Evolutionary conservation across 805 yeast species (phyloP).

Genomic region (Clavispora carvajalis): DNA sequence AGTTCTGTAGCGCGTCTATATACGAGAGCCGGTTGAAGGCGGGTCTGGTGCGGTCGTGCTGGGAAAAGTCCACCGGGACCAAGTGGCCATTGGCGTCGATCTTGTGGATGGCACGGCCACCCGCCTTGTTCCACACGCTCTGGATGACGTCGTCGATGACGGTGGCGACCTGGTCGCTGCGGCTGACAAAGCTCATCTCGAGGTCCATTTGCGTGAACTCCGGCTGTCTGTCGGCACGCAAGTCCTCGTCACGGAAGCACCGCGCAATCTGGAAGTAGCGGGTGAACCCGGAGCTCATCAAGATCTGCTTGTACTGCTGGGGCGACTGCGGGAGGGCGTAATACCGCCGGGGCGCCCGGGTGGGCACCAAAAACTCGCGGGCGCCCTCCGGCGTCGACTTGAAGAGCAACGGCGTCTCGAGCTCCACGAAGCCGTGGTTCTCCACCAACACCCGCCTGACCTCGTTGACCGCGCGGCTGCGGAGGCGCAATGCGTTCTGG

Average conservation of each 20-base stretch:
- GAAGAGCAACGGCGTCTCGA: slow-evolving; percentile 90
- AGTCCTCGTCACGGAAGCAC: slow-evolving; percentile 95
- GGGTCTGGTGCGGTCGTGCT: slow-evolving; percentile 12
- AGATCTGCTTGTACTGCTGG: slow-evolving; percentile 90
- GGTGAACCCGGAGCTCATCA: slow-evolving; percentile 90
- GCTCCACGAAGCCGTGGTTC: slow-evolving; percentile 56
- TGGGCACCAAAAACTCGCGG: slow-evolving; percentile 90
- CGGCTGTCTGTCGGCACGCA: slow-evolving; percentile 93
- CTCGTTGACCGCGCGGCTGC: slow-evolving; percentile 51
- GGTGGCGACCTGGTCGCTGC: slow-evolving; percentile 56
- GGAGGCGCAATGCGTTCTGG: slow-evolving; percentile 50
- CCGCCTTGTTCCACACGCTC: slow-evolving; percentile 50
- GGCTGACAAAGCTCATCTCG: slow-evolving; percentile 81
- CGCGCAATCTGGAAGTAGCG: slow-evolving; percentile 86
- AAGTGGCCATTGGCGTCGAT: slow-evolving; percentile 28
- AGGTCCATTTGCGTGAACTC: slow-evolving; percentile 97
- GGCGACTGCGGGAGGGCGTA: slow-evolving; percentile 98
- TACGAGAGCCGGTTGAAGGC: slow-evolving; percentile 49
- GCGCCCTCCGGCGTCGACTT: slow-evolving; percentile 99
- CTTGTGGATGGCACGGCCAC: slow-evolving; percentile 33
- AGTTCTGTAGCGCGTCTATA: slow-evolving; percentile 59
- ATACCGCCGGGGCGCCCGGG: slow-evolving; percentile 54
- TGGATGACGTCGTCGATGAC: slow-evolving; percentile 57
- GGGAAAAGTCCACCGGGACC: slow-evolving; percentile 15
- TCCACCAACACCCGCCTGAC: slow-evolving; percentile 39